These are phyloP conservation scores for Lentinula aciculospora DNA, from an alignment of 768 basidiomycete species.

Conservation along the genomic window DNA sequence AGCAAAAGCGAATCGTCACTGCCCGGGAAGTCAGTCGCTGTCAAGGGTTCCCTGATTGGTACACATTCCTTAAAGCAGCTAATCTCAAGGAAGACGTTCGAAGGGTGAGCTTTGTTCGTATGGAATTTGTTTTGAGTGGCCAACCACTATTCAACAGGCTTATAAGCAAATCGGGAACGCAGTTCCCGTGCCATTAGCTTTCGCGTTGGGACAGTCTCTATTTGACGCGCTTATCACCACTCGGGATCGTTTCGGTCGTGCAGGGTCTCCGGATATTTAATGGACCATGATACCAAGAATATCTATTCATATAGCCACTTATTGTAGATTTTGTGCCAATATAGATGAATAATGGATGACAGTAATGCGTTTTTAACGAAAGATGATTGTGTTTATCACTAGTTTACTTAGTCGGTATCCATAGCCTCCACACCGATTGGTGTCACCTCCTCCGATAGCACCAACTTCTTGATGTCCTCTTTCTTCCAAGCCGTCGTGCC, in stretches of 20 bases:
- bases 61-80: conserved; percentile 36
- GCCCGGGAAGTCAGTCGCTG: conserved; percentile 67
- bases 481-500: conserved; percentile 90
- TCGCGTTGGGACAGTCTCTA: conserved; percentile 49
- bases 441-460: conserved; percentile 68
- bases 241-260: not conserved
- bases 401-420: conserved; percentile 43
- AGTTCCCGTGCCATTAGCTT: conserved; percentile 65
- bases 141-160: conserved; percentile 43
- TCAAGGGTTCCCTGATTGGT: conserved; percentile 75
- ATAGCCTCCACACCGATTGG: conserved; percentile 62
- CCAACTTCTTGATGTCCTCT: conserved; percentile 65
- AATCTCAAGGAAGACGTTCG: not conserved
- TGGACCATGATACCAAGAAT: not conserved
- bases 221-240: conserved; percentile 14
- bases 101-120: conserved; percentile 34
- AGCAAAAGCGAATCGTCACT: conserved; percentile 71
- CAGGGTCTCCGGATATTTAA: not conserved
- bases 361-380: not conserved
- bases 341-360: not conserved
- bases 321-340: not conserved
- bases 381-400: not conserved
- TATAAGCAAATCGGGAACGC: conserved; percentile 77
- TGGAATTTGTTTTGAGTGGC: not conserved
- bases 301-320: not conserved